Evolutionary conservation across 1,284 basidiomycete genomes (phyloP), one percentile per base, ranked within the genome.

Genomic region (Agroathelia rolfsii): DNA sequence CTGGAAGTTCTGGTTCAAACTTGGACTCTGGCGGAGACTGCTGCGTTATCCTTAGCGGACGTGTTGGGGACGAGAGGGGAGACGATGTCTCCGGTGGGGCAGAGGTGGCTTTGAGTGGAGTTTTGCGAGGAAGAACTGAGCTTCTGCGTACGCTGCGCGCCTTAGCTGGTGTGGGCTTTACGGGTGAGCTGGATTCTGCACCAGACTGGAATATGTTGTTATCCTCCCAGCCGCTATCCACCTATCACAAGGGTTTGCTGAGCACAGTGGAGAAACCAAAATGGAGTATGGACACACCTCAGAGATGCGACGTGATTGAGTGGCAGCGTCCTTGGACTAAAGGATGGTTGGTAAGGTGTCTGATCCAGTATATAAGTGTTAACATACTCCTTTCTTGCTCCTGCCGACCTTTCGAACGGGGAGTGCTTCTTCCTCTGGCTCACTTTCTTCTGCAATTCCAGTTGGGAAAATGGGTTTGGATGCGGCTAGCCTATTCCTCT

Each of bases 171-270:
- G 76, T 69, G 20, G 76, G 72, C 14, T 76, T 72, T 6, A 51
- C 52, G 10, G 82, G 82, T 12, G 81, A 84, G 9, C 82, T 81
- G 9, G 76, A 80, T 47, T 85, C 82, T 3, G 76, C 76, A 16
- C 82, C 82, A 9, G 80, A 84, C 48, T 86, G 82, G 51, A 86
- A 86, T 24, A 85, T 72, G 41, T 86, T 86, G 45, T 83, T 83
- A 44, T 86, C 83, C 48, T 86, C 82, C 82, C 82, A 86, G 19
- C 80, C 81, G 43, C 82, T 84, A 37, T 84, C 61, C 16, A 51
- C 69, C 37, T 50, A 10, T 41, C 50, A 13, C 19, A 9, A 22
- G 46, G 43, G 28, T 46, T 45, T 53, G 56, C 43, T 7, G 36
- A 35, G 22, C n/a, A n/a, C n/a, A n/a, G n/a, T n/a, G n/a, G n/a